A percentile compares a stretch with the other conserved stretches of the same genome.
phyloP scores from a whole-genome alignment of 179 eudicot genomes.

The Actinidia arguta region DNA sequence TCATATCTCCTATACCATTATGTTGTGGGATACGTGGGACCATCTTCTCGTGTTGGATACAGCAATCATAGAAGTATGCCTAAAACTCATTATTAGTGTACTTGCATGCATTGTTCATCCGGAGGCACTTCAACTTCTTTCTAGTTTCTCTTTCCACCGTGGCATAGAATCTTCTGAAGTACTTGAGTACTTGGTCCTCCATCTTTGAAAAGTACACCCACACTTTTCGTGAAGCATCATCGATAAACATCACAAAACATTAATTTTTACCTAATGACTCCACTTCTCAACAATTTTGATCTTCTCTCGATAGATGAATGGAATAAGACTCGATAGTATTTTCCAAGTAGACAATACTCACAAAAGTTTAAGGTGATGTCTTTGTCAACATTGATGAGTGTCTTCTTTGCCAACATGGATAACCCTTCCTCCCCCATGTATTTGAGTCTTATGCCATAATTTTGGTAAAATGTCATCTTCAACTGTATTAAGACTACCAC shows the following conservation, averaged over 20 bases:
- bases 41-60: no score
- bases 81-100: not conserved
- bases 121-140: not conserved
- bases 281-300: no score
- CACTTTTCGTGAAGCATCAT: not conserved
- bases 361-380: not conserved
- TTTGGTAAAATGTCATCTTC: not conserved
- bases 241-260: not conserved
- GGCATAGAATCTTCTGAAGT: no score
- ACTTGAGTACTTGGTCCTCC: not conserved
- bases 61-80: no score
- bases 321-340: not conserved
- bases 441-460: no score
- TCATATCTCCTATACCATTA: not conserved
- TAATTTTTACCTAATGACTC: not conserved
- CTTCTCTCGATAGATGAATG: no score
- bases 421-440: not conserved
- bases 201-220: not conserved
- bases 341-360: not conserved
- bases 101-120: not conserved
- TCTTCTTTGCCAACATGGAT: not conserved
- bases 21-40: not conserved
- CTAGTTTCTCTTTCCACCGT: slow-evolving; percentile 11
- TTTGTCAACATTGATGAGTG: not conserved
- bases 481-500: not conserved